These are phyloP conservation scores for Candida incommunis DNA, from an alignment of 805 yeast species.

Conservation along the genomic window DNA sequence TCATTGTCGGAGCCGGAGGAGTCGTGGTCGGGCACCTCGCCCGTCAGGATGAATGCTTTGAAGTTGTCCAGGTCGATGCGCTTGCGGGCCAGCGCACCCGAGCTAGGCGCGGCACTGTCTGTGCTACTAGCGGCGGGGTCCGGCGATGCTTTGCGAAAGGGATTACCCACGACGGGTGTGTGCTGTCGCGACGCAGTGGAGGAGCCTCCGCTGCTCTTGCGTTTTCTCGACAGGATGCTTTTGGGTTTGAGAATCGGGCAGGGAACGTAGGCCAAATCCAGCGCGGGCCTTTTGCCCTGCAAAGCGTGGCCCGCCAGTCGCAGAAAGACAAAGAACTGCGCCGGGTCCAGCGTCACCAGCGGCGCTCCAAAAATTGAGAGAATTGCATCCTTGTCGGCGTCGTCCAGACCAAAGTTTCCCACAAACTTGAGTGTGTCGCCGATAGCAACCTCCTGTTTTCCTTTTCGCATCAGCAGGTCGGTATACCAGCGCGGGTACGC, in stretches of 20 bases:
- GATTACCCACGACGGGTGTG: constrained; percentile 9
- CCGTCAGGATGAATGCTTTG: constrained; percentile 71
- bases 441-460: constrained; percentile 47
- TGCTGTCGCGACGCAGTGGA: constrained; percentile 3
- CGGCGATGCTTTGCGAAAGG: constrained; percentile 9
- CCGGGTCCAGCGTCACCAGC: constrained; percentile 54
- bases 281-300: constrained; percentile 32
- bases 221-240: constrained; percentile 53
- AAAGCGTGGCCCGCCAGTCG: constrained; percentile 67
- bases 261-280: constrained; percentile 22
- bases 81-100: constrained; percentile 25
- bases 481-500: constrained; percentile 92
- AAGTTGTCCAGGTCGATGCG: constrained; percentile 68
- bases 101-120: constrained; percentile 2
- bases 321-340: constrained; percentile 80
- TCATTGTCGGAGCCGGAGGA: constrained; percentile 5
- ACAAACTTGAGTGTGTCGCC: constrained; percentile 71
- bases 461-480: constrained; percentile 58
- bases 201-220: constrained; percentile 16
- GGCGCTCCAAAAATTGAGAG: constrained; percentile 18
- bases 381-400: constrained; percentile 29
- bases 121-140: not conserved
- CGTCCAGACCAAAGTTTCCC: constrained; percentile 56
- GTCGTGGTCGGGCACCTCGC: constrained; percentile 38
- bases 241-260: constrained; percentile 71